A percentile compares a stretch with the other conserved stretches of the same genome.
These are phyloP conservation scores for Talaromyces islandicus DNA, from an alignment of 2,329 filamentous ascomycete genomes.

Conservation along the genomic window DNA sequence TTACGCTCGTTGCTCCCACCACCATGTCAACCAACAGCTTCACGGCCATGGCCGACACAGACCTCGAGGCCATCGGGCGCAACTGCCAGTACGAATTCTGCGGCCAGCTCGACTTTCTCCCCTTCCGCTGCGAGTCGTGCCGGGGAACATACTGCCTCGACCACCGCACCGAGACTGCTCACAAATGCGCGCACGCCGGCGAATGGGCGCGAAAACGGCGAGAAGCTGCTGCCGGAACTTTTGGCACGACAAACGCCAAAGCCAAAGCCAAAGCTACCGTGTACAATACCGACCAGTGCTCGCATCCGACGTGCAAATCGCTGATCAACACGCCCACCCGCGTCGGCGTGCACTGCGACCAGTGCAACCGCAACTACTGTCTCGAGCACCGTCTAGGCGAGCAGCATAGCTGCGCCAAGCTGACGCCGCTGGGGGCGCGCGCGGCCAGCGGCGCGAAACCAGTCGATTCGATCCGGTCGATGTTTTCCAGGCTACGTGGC, in stretches of 20 bases:
- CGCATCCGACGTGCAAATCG: conserved; percentile 45
- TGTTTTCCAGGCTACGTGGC: conserved; percentile 68
- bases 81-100: conserved; percentile 92
- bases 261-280: conserved; percentile 50
- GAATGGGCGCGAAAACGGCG: conserved; percentile 53
- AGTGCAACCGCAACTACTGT: conserved; percentile 47
- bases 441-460: conserved; percentile 34
- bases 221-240: conserved; percentile 20
- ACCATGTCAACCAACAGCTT: conserved; percentile 24
- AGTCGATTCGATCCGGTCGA: conserved; percentile 58
- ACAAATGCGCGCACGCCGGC: conserved; percentile 60
- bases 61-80: conserved; percentile 77
- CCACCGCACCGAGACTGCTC: conserved; percentile 78
- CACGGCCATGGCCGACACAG: conserved; percentile 44
- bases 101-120: conserved; percentile 91
- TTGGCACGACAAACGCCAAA: no score
- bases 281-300: conserved; percentile 49
- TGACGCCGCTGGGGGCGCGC: conserved; percentile 55
- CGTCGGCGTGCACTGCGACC: conserved; percentile 45
- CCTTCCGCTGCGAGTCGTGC: conserved; percentile 90
- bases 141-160: conserved; percentile 81
- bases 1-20: no score
- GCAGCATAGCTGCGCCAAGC: conserved; percentile 77
- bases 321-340: conserved; percentile 47
- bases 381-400: conserved; percentile 47